phyloP scores from a whole-genome alignment of 495 filamentous ascomycete species.

The Neurospora sp. region DNA sequence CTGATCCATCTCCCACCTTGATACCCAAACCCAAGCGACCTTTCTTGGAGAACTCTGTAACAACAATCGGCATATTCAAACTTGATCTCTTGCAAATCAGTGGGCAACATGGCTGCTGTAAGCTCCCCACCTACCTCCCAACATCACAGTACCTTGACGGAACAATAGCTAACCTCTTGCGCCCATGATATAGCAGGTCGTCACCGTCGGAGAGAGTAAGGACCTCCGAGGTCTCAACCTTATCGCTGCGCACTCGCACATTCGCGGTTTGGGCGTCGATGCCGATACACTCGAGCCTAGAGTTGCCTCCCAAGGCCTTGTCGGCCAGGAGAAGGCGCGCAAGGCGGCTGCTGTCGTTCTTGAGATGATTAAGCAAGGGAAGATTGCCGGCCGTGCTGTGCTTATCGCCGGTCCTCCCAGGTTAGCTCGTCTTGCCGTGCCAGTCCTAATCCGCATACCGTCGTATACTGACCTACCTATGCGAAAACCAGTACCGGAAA shows the following conservation, averaged over 20 bases:
- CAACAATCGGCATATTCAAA: neutral
- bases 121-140: slow-evolving; percentile 1
- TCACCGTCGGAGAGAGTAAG: slow-evolving; percentile 87
- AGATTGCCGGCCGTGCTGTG: slow-evolving; percentile 92
- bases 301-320: slow-evolving; percentile 82
- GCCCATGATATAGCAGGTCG: slow-evolving; percentile 54
- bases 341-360: slow-evolving; percentile 93
- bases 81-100: neutral
- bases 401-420: slow-evolving; percentile 92
- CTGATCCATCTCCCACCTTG: neutral
- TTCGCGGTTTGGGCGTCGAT: slow-evolving; percentile 90
- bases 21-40: neutral
- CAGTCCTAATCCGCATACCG: neutral
- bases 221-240: slow-evolving; percentile 91
- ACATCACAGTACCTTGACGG: neutral
- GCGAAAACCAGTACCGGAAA: slow-evolving; percentile 65
- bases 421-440: slow-evolving; percentile 16
- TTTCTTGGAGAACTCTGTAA: neutral
- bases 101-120: slow-evolving; percentile 28
- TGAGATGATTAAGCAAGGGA: slow-evolving; percentile 97
- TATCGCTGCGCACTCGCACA: slow-evolving; percentile 97
- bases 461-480: slow-evolving; percentile 2
- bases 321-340: slow-evolving; percentile 90
- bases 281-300: slow-evolving; percentile 81
- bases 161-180: neutral